These are phyloP conservation scores for Botrytis medusae DNA, from an alignment of 2,329 filamentous ascomycete genomes.

Conservation along the genomic window DNA sequence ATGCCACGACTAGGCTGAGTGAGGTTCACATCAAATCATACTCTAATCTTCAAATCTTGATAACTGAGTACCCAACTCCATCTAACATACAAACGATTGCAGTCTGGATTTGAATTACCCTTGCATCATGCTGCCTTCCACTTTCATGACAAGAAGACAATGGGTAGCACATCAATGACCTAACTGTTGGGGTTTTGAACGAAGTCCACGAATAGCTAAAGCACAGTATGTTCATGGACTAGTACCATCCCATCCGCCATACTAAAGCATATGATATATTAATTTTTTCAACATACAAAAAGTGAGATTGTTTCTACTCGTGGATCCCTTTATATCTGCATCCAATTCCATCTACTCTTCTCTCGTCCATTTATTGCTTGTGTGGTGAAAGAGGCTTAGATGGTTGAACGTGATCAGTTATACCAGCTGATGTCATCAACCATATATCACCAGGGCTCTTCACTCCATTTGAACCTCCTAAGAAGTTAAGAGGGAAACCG, in stretches of 20 bases:
- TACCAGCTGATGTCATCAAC: constrained; percentile 44
- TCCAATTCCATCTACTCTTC: background rate
- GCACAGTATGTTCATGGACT: too few species aligned
- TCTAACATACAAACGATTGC: background rate
- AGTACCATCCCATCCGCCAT: background rate
- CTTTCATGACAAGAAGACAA: background rate
- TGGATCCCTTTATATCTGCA: background rate
- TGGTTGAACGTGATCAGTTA: constrained; percentile 51
- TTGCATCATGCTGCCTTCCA: background rate
- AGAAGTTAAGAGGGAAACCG: constrained; percentile 65
- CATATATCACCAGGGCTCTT: constrained; percentile 39
- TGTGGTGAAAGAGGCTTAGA: constrained; percentile 24
- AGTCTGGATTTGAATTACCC: background rate
- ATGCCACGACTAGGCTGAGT: too few species aligned
- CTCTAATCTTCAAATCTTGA: background rate
- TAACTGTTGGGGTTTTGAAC: too few species aligned
- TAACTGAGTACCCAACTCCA: background rate
- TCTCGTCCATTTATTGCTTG: background rate
- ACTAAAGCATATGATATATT: background rate
- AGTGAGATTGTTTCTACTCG: background rate
- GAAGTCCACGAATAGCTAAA: background rate
- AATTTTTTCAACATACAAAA: background rate
- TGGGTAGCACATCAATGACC: background rate
- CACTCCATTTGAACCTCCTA: constrained; percentile 41
- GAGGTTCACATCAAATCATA: background rate